phyloP scores from a whole-genome alignment of 2,329 filamentous ascomycete genomes.

The Cercospora sesami region DNA sequence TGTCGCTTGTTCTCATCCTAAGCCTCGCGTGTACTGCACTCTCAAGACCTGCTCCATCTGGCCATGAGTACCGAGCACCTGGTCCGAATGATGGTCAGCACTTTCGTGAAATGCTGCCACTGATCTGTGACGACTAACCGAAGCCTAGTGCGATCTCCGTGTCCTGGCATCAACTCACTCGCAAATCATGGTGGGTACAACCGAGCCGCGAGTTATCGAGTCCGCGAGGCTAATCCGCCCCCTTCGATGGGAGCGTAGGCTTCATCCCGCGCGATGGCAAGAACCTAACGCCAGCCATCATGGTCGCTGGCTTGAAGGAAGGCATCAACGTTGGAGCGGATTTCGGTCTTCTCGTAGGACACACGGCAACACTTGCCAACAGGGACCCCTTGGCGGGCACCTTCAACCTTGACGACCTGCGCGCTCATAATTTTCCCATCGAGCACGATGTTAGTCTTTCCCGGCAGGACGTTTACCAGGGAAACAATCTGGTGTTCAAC shows the following conservation, averaged over 20 bases:
- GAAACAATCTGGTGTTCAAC: background rate
- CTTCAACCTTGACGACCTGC: slow-evolving; percentile 6
- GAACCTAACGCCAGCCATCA: background rate
- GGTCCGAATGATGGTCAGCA: background rate
- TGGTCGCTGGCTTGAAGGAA: background rate
- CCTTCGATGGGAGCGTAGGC: background rate
- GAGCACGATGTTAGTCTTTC: slow-evolving; percentile 40
- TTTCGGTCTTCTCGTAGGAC: slow-evolving; percentile 29
- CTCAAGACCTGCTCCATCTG: background rate
- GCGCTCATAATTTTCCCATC: slow-evolving; percentile 33
- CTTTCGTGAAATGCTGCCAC: background rate
- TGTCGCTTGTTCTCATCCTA: background rate
- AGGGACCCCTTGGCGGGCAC: slow-evolving; percentile 9
- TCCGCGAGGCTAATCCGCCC: background rate
- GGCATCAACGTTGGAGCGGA: slow-evolving; percentile 13
- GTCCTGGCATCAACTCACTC: background rate
- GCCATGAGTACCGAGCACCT: background rate
- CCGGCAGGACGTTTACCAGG: slow-evolving; percentile 37
- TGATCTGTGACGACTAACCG: background rate
- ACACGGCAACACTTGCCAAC: slow-evolving; percentile 25
- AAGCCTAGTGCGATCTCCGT: background rate
- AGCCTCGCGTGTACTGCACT: background rate
- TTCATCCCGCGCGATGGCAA: background rate
- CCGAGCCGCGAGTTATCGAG: background rate
- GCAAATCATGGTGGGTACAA: background rate